phyloP scores from a whole-genome alignment of 2,329 filamentous ascomycete species.

The Colletotrichum sp. region DNA sequence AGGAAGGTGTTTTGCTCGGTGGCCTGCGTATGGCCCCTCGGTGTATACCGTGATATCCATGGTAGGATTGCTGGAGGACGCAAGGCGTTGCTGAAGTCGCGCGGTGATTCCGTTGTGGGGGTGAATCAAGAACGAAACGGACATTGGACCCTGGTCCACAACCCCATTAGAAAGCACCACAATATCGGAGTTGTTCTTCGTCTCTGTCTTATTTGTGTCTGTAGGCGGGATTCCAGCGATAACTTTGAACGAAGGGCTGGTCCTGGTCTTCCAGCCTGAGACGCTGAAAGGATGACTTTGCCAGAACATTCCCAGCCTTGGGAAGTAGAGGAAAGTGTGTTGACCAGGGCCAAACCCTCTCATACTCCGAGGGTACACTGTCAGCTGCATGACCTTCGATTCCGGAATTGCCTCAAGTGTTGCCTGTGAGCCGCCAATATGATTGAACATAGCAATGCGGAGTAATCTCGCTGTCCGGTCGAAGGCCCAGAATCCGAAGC shows the following conservation, averaged over 20 bases:
- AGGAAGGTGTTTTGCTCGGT: not conserved
- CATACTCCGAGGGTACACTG: slow-evolving; percentile 39
- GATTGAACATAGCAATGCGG: slow-evolving; percentile 29
- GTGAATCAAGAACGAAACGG: not conserved
- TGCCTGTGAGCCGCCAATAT: slow-evolving; percentile 26
- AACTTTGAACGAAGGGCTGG: not conserved
- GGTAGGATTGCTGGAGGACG: not conserved
- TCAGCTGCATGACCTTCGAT: slow-evolving; percentile 40
- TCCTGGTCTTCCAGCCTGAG: not conserved
- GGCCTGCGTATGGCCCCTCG: not conserved
- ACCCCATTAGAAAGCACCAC: not conserved
- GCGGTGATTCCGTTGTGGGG: not conserved
- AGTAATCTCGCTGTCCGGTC: slow-evolving; percentile 32
- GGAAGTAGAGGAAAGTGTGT: slow-evolving; percentile 42
- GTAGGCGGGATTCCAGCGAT: not conserved
- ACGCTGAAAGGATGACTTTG: slow-evolving; percentile 38
- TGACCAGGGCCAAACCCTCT: slow-evolving; percentile 36
- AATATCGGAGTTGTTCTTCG: not conserved
- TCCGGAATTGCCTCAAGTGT: not conserved
- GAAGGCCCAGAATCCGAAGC: slow-evolving; percentile 32
- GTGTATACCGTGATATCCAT: not conserved
- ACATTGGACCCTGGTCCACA: not conserved
- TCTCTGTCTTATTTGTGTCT: not conserved
- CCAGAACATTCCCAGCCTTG: slow-evolving; percentile 36
- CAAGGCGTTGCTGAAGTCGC: not conserved